Percentiles rank a stretch among this genome's conserved stretches.
Evolutionary conservation across 495 filamentous ascomycete species (phyloP).

Genomic region (Friedmanniomyces simplex): DNA sequence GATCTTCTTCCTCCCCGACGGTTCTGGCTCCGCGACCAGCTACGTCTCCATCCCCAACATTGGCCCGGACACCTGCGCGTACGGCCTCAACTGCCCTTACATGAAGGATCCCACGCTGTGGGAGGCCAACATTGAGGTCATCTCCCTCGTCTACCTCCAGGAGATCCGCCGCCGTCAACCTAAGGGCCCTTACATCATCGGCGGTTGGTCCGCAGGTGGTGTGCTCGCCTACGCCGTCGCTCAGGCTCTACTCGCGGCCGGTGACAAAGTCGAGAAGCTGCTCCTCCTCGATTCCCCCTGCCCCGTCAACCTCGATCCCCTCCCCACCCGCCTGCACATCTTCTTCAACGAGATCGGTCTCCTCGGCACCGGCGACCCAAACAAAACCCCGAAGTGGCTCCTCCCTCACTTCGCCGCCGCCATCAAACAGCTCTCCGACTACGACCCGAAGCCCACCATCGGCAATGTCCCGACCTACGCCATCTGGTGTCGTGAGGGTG

Average conservation of each 20-base stretch:
- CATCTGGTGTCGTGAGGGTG: conserved; percentile 75
- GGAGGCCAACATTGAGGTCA: conserved; percentile 44
- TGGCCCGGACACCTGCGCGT: conserved; percentile 44
- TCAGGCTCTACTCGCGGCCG: conserved; percentile 55
- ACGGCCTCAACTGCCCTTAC: conserved; percentile 57
- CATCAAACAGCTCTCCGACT: conserved; percentile 63
- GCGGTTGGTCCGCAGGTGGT: conserved; percentile 78
- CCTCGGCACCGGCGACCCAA: conserved; percentile 55
- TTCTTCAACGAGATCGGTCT: conserved; percentile 75
- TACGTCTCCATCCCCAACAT: conserved; percentile 51
- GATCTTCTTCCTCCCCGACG: conserved; percentile 69
- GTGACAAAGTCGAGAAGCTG: conserved; percentile 62
- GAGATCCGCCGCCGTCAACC: conserved; percentile 65
- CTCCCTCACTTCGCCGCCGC: conserved; percentile 74
- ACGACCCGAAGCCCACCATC: conserved; percentile 48
- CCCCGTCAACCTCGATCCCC: conserved; percentile 64
- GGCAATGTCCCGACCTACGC: conserved; percentile 53
- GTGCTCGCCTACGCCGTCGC: conserved; percentile 80
- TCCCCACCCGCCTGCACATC: conserved; percentile 62
- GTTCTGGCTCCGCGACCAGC: conserved; percentile 57
- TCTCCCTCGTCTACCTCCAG: conserved; percentile 49
- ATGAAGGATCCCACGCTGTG: conserved; percentile 51
- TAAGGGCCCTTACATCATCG: conserved; percentile 58
- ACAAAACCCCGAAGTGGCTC: conserved; percentile 65
- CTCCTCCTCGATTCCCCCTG: conserved; percentile 77